Conservation (phyloP, 352 stramenopile species). For the Elongisporangium prolatum region DNA sequence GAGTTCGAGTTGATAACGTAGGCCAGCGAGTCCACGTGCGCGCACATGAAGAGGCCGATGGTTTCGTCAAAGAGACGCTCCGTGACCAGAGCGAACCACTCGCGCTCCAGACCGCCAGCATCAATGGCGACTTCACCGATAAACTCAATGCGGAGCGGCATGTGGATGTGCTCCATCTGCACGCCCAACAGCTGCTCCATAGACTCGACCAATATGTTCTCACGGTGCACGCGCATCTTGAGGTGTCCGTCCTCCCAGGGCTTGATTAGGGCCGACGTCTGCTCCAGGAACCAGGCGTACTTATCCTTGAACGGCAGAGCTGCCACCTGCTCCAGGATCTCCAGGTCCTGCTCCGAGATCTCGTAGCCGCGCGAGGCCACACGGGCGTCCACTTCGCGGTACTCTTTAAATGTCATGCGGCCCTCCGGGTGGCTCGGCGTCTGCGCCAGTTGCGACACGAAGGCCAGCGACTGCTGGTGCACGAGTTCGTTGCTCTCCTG, state of each 20-base stretch:
- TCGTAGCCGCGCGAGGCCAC: conserved; percentile 83
- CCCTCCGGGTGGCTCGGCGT: conserved; percentile 76
- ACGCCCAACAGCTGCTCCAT: conserved; percentile 83
- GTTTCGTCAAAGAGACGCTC: conserved; percentile 86
- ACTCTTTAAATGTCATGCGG: conserved; percentile 87
- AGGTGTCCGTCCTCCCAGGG: conserved; percentile 81
- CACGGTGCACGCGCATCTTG: conserved; percentile 82
- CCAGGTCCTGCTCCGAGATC: conserved; percentile 84
- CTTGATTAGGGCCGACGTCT: conserved; percentile 80
- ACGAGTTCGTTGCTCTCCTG: conserved; percentile 61
- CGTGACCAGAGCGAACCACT: conserved; percentile 86
- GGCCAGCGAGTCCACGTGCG: conserved; percentile 70
- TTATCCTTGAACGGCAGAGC: conserved; percentile 86
- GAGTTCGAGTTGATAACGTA: conserved; percentile 86
- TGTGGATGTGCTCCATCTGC: conserved; percentile 85
- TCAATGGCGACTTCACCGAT: conserved; percentile 88
- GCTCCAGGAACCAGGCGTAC: conserved; percentile 83
- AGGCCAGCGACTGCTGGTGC: conserved; percentile 77
- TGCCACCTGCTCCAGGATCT: conserved; percentile 82
- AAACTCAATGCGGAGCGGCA: conserved; percentile 86
- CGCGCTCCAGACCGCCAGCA: conserved; percentile 83
- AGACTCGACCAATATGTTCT: conserved; percentile 81
- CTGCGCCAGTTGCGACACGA: conserved; percentile 82
- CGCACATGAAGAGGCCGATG: conserved; percentile 85
- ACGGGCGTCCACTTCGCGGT: conserved; percentile 80